Percentiles rank a stretch among this genome's conserved stretches.
Evolutionary conservation across 2,329 filamentous ascomycete genomes (phyloP).

Genomic region (Talaromyces rugulosus): DNA sequence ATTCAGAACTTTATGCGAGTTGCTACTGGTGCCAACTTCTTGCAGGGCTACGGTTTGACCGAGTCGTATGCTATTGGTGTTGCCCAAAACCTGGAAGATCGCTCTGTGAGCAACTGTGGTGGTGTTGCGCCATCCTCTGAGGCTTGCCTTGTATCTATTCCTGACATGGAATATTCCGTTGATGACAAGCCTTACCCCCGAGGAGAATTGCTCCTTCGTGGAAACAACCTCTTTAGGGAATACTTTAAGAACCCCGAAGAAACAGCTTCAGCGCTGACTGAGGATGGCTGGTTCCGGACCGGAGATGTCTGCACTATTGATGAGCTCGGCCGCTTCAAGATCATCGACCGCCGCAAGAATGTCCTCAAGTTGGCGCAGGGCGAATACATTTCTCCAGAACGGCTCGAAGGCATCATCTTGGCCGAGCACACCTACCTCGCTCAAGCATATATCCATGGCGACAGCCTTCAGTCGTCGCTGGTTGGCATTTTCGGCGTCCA

Average conservation of each 20-base stretch:
- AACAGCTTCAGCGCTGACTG: constrained; percentile 74
- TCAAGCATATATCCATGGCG: constrained; percentile 86
- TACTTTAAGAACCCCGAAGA: constrained; percentile 91
- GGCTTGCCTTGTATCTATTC: constrained; percentile 77
- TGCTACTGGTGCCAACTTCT: constrained; percentile 71
- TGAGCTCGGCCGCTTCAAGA: constrained; percentile 77
- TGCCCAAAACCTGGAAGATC: constrained; percentile 67
- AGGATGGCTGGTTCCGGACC: constrained; percentile 95
- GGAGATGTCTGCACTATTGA: constrained; percentile 89
- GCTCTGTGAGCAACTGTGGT: constrained; percentile 76
- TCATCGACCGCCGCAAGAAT: constrained; percentile 97
- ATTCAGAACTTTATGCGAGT: constrained; percentile 86
- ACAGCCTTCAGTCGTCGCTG: constrained; percentile 73
- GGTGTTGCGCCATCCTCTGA: constrained; percentile 65
- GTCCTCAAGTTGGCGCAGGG: constrained; percentile 97
- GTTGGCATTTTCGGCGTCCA: constrained; percentile 87
- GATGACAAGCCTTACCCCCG: constrained; percentile 86
- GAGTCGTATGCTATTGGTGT: constrained; percentile 80
- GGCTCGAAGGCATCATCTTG: constrained; percentile 91
- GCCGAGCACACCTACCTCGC: constrained; percentile 73
- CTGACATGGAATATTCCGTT: constrained; percentile 88
- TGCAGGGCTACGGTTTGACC: constrained; percentile 89
- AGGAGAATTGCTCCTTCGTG: constrained; percentile 81
- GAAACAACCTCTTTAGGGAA: constrained; percentile 73
- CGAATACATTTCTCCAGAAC: constrained; percentile 96